Evolutionary conservation across 495 filamentous ascomycete genomes (phyloP), one percentile per base, ranked within the genome.

Genomic region (Podospora sp.): DNA sequence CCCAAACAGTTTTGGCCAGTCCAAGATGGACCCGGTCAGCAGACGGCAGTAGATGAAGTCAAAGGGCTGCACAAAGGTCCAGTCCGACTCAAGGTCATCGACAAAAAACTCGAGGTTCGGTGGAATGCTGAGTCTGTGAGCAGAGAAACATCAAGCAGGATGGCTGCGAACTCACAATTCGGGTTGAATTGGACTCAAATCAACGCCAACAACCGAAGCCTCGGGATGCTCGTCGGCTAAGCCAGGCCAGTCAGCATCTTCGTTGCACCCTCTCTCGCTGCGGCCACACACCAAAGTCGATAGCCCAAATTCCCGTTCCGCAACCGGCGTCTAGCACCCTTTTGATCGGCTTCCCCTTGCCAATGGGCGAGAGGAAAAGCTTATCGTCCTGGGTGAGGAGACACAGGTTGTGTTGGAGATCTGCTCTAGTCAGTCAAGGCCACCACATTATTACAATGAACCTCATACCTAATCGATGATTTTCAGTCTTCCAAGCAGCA

Each of bases 241-340:
- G 8, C 14, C 40, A 14, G 5, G 5, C 9, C 2, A 18, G 40
- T 46, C 40, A 46, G 40, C 4, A 46, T 6, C 40, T 46, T 11
- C 9, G 2, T 18, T 6, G n/a, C n/a, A 46, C 11, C 14, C 16
- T 46, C 40, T 18, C 40, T 18, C 12, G 2, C 2, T 46, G 2
- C 2, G 40, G 33, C 12, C 6, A 46, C 69, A 62, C 68, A 79
- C 78, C 82, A 69, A 81, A 78, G 40, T 83, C 81, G 8, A 83
- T 78, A n/a, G 80, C 77, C 82, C 82, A 85, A 18, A 78, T 76
- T 18, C 82, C 82, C 0, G 81, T 84, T 46, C 81, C 81, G 1
- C 79, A 82, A 16, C 82, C 82, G 14, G 82, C 69, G 67, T 85
- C 82, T 6, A 85, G 70, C n/a, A 83, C 77, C 0, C 78, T 75